Conservation (phyloP, 306 rosid genomes). For the Trichosanthes truncata region DNA sequence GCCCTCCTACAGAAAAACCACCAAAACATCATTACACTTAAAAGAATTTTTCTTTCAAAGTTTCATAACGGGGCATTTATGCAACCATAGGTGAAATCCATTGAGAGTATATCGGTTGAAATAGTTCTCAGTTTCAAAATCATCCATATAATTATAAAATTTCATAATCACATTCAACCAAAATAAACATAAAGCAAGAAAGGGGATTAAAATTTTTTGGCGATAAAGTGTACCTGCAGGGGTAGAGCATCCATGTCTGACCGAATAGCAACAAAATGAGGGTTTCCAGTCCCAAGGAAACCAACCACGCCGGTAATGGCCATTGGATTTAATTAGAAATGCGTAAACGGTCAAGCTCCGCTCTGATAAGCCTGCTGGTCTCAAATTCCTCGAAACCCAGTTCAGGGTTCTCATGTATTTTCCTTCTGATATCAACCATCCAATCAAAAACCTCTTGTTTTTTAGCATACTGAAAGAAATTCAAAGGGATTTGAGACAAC, state of each 20-base stretch:
- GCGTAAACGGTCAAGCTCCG: slow-evolving; percentile 46
- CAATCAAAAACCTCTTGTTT: slow-evolving; percentile 40
- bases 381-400: slow-evolving; percentile 65
- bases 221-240: slow-evolving; percentile 39
- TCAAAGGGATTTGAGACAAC: slow-evolving; percentile 21
- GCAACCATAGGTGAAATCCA: not conserved
- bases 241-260: slow-evolving; percentile 93
- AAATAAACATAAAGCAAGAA: not conserved
- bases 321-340: slow-evolving; percentile 49
- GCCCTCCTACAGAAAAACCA: slow-evolving; percentile 41
- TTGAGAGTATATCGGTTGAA: not conserved
- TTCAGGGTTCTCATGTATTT: slow-evolving; percentile 78
- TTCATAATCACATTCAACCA: not conserved
- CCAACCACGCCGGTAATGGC: slow-evolving; percentile 71
- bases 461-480: slow-evolving; percentile 38
- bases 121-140: not conserved
- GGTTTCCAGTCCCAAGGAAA: slow-evolving; percentile 46
- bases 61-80: too few relatives aligned
- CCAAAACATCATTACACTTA: not conserved
- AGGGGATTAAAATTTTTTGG: not conserved
- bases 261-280: slow-evolving; percentile 81
- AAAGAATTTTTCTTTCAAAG: too few relatives aligned
- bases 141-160: not conserved
- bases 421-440: slow-evolving; percentile 60
- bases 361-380: slow-evolving; percentile 67